Percentiles rank a stretch among this genome's conserved stretches.
These are phyloP conservation scores for Bidens hawaiensis DNA, from an alignment of 140 eudicot genomes.

Conservation along the genomic window DNA sequence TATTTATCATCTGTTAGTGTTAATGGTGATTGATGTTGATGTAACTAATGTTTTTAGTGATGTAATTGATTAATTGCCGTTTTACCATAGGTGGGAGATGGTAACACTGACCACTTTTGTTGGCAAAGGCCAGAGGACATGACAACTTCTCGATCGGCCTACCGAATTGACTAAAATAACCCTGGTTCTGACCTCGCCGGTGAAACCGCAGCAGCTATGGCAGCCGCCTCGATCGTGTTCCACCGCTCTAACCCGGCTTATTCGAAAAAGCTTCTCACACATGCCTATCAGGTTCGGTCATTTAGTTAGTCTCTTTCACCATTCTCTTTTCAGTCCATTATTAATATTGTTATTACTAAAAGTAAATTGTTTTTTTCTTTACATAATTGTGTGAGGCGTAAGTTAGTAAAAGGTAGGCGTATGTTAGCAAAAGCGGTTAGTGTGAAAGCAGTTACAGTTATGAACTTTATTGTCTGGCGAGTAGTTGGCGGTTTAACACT, in stretches of 20 bases:
- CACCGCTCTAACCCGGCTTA: constrained; percentile 68
- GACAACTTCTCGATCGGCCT: constrained; percentile 88
- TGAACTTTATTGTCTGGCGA: constrained; percentile 46
- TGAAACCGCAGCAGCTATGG: constrained; percentile 99
- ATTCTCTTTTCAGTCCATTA: too few species aligned
- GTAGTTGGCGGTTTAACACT: constrained; percentile 53
- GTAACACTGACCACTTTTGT: constrained; percentile 90
- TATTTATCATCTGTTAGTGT: too few species aligned
- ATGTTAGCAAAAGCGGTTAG: constrained; percentile 38
- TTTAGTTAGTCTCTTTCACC: too few species aligned
- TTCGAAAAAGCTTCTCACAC: constrained; percentile 62
- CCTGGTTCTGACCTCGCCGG: constrained; percentile 99
- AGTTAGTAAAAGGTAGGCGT: constrained; percentile 36
- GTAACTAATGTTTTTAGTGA: background rate
- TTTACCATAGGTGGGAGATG: constrained; percentile 81
- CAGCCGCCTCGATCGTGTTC: constrained; percentile 91
- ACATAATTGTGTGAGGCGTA: too few species aligned
- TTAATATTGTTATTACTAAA: background rate
- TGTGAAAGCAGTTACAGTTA: constrained; percentile 44
- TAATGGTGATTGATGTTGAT: background rate
- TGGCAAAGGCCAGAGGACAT: constrained; percentile 99
- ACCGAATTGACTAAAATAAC: constrained; percentile 61
- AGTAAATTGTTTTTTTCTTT: too few species aligned
- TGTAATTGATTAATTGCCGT: background rate
- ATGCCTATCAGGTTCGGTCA: constrained; percentile 75